These are phyloP conservation scores for Cyberlindnera petersonii DNA, from an alignment of 805 yeast genomes.

Conservation along the genomic window DNA sequence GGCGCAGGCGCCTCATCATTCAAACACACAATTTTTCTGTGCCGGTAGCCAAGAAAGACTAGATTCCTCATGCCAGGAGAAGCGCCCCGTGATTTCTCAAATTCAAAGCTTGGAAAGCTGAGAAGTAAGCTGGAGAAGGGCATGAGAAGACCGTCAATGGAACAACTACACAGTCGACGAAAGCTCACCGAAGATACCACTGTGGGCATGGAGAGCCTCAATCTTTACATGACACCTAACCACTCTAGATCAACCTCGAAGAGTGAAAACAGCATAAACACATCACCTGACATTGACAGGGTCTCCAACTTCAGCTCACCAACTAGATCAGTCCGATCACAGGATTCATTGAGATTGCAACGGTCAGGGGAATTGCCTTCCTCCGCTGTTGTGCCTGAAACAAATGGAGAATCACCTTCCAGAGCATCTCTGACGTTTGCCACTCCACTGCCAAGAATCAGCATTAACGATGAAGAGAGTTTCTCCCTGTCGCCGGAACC, in stretches of 20 bases:
- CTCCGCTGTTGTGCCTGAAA: background rate
- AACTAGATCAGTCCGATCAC: slow-evolving; percentile 17
- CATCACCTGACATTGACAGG: slow-evolving; percentile 13
- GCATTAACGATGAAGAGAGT: slow-evolving; percentile 5
- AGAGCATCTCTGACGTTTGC: slow-evolving; percentile 4
- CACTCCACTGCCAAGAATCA: slow-evolving; percentile 7
- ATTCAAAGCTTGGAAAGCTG: slow-evolving; percentile 11
- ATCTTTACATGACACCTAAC: slow-evolving; percentile 4
- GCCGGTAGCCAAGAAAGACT: too few species aligned
- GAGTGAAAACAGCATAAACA: background rate
- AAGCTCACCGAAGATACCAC: slow-evolving; percentile 5
- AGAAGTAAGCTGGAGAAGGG: slow-evolving; percentile 12
- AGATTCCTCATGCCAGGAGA: slow-evolving; percentile 1
- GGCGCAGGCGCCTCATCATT: too few species aligned
- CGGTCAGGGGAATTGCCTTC: slow-evolving; percentile 1
- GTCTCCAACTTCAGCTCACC: slow-evolving; percentile 23
- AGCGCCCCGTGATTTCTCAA: background rate
- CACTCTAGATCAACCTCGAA: slow-evolving; percentile 5
- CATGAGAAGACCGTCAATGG: slow-evolving; percentile 12
- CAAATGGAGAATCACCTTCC: background rate
- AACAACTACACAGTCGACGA: slow-evolving; percentile 13
- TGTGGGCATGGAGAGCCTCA: background rate
- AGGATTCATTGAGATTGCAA: slow-evolving; percentile 1
- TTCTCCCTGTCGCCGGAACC: slow-evolving; percentile 4
- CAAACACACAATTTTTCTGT: too few species aligned